phyloP scores from a whole-genome alignment of 1,284 basidiomycete genomes.

The Leccinum glutinopallens region DNA sequence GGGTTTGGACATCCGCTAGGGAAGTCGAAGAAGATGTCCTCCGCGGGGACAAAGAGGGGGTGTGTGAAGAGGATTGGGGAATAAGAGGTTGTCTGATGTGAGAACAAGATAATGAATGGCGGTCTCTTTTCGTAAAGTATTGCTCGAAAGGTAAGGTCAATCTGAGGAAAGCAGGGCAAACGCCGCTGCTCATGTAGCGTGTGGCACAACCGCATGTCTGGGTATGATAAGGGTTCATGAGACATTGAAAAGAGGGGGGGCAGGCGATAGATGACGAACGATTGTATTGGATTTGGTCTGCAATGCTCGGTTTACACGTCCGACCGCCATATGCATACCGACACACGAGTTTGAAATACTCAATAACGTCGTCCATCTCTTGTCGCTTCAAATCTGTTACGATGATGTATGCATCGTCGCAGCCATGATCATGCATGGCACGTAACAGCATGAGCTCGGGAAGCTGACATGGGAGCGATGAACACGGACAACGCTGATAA shows the following conservation, averaged over 20 bases:
- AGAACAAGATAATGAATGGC: slow-evolving; percentile 73
- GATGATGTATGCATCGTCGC: slow-evolving; percentile 74
- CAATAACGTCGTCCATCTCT: slow-evolving; percentile 76
- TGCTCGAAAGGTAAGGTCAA: slow-evolving; percentile 71
- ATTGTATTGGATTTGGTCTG: slow-evolving; percentile 64
- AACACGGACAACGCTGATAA: slow-evolving; percentile 12
- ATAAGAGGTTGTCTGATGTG: slow-evolving; percentile 74
- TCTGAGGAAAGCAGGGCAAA: slow-evolving; percentile 75
- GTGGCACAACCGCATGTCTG: slow-evolving; percentile 69
- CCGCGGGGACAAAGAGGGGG: slow-evolving; percentile 64
- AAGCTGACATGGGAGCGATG: slow-evolving; percentile 44
- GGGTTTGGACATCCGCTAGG: slow-evolving; percentile 76
- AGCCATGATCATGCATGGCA: slow-evolving; percentile 75
- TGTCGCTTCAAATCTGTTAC: slow-evolving; percentile 74
- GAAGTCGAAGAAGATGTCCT: slow-evolving; percentile 71
- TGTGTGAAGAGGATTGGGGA: slow-evolving; percentile 79
- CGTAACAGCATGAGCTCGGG: slow-evolving; percentile 75
- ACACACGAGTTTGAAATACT: slow-evolving; percentile 73
- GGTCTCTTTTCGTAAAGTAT: slow-evolving; percentile 72
- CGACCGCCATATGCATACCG: slow-evolving; percentile 60
- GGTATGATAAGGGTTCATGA: slow-evolving; percentile 14
- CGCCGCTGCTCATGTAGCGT: slow-evolving; percentile 63
- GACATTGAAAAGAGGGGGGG: slow-evolving; percentile 2
- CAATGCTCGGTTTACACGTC: slow-evolving; percentile 63
- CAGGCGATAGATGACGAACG: slow-evolving; percentile 43